A percentile compares a stretch with the other conserved stretches of the same genome.
phyloP scores from a whole-genome alignment of 495 filamentous ascomycete genomes.

The Penicillium cinerascens region DNA sequence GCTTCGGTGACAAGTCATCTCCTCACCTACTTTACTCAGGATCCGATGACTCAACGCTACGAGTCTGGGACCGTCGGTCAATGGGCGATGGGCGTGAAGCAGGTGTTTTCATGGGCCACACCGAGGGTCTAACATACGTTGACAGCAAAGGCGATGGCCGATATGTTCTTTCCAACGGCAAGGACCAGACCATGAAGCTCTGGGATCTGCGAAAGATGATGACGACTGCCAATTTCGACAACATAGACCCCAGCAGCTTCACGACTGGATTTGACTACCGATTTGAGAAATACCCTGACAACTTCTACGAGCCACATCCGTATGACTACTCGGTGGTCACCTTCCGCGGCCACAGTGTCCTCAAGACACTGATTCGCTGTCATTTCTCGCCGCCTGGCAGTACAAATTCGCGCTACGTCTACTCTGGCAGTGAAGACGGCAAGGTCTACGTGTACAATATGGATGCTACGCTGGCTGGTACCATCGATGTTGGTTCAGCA shows the following conservation, averaged over 20 bases:
- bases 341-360: slow-evolving; percentile 82
- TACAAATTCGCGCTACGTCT: slow-evolving; percentile 90
- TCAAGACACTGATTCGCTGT: slow-evolving; percentile 87
- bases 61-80: slow-evolving; percentile 92
- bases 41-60: slow-evolving; percentile 67
- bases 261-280: slow-evolving; percentile 85
- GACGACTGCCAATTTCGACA: slow-evolving; percentile 60
- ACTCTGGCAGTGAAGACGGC: slow-evolving; percentile 84
- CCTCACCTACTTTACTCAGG: slow-evolving; percentile 96
- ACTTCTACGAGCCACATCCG: slow-evolving; percentile 70
- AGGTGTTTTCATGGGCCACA: slow-evolving; percentile 90
- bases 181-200: slow-evolving; percentile 96
- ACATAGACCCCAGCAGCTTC: slow-evolving; percentile 50
- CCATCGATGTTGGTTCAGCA: slow-evolving; percentile 69
- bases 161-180: slow-evolving; percentile 90
- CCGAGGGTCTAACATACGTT: slow-evolving; percentile 90
- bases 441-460: slow-evolving; percentile 89
- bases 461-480: slow-evolving; percentile 81
- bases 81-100: slow-evolving; percentile 86
- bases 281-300: slow-evolving; percentile 61
- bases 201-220: slow-evolving; percentile 91
- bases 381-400: slow-evolving; percentile 91
- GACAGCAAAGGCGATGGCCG: slow-evolving; percentile 95
- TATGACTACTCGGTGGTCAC: slow-evolving; percentile 91
- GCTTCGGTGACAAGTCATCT: slow-evolving; percentile 83